Base-by-base conservation (phyloP, 345 rosid species). In the Mallotus nudiflorus region DNA sequence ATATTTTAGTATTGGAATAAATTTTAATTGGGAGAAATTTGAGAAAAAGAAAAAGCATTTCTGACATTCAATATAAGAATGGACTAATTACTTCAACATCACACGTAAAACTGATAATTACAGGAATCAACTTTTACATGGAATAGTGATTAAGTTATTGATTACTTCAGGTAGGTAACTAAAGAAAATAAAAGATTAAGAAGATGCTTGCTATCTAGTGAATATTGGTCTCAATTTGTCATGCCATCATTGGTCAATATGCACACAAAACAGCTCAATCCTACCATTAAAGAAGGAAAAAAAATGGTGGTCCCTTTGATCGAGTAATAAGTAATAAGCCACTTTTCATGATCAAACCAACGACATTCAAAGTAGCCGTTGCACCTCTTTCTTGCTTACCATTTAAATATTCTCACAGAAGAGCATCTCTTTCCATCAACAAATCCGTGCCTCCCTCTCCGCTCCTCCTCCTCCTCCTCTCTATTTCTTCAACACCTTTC, bases 321-420 rank as follows among this genome's bases (percentile, higher is more conserved):
- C 19, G 31, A 37, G 59, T 48, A 20, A 24, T 16, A 5, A 7
- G 0, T 42, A 44, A 1, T 15, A 24, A n/a, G 13, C 46, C 0
- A 58, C 44, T 58, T 54, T n/a, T 37, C 58, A 65, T 45, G 50
- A 56, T 14, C 69, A 31, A 65, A 22, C 70, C 8, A 46, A 13
- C 60, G 60, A 49, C 66, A 56, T 65, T 88, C 90, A 81, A 88
- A 84, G 77, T 92, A 90, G 90, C 98, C 96, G 98, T 90, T 88
- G 66, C 77, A 78, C 81, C 88, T 27, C 75, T 85, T 45, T 39
- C 70, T 20, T 5, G 20, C n/a, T 52, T 33, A 33, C 68, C 50
- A 71, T 74, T 78, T 73, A 78, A 80, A 78, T 67, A 78, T 67
- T 55, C 66, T 59, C 20, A 18, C 20, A 28, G 18, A 31, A 70